A percentile compares a stretch with the other conserved stretches of the same genome.
phyloP scores from a whole-genome alignment of 495 filamentous ascomycete genomes.

The Astrothelium subdiscretum region DNA sequence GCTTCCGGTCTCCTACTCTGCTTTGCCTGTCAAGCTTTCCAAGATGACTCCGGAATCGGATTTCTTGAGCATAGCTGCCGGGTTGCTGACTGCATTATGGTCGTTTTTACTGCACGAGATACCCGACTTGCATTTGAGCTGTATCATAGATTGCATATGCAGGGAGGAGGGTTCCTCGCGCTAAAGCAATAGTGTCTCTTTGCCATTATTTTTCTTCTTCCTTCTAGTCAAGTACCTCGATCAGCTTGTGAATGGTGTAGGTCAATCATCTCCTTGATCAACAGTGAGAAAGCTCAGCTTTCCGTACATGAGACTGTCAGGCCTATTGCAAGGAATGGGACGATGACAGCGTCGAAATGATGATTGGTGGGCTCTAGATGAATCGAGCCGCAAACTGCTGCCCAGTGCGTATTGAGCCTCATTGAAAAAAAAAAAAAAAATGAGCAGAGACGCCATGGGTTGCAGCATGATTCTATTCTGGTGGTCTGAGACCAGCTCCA shows the following conservation, averaged over 20 bases:
- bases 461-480: neutral
- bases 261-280: neutral
- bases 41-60: neutral
- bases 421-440: neutral
- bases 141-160: slow-evolving; percentile 7
- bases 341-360: neutral
- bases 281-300: neutral
- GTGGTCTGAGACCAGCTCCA: neutral
- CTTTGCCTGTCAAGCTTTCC: neutral
- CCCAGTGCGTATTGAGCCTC: neutral
- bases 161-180: slow-evolving; percentile 17
- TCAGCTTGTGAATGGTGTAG: neutral
- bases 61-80: neutral
- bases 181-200: neutral
- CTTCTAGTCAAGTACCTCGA: no score
- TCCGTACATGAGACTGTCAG: neutral
- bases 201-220: neutral
- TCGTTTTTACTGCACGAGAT: slow-evolving; percentile 4
- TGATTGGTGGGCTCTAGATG: neutral
- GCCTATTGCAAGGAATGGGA: neutral
- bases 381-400: neutral
- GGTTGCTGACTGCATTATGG: neutral
- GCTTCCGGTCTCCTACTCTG: neutral
- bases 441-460: neutral
- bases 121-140: slow-evolving; percentile 18